phyloP scores from a whole-genome alignment of 352 stramenopile species.

The Globisporangium barbulae region DNA sequence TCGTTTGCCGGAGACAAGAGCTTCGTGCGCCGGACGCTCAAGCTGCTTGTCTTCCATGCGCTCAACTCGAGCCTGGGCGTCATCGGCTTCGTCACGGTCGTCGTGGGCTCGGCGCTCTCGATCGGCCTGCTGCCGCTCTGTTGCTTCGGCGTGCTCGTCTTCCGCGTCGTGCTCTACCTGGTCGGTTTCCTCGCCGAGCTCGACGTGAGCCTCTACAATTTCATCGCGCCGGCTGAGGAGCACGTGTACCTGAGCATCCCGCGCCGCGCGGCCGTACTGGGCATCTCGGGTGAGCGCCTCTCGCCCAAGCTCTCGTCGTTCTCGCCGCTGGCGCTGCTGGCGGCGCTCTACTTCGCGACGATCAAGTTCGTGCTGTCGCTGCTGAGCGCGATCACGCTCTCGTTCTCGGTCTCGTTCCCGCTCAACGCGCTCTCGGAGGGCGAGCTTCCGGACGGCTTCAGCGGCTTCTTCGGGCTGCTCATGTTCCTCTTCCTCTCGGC shows the following conservation, averaged over 20 bases:
- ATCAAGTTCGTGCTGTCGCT: conserved; percentile 55
- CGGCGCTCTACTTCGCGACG: conserved; percentile 57
- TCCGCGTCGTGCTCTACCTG: conserved; percentile 49
- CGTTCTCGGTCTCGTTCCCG: conserved; percentile 52
- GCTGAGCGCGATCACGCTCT: conserved; percentile 49
- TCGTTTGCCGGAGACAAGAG: conserved; percentile 8
- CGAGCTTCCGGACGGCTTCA: conserved; percentile 37
- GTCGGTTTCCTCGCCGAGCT: conserved; percentile 51
- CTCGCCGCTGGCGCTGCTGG: conserved; percentile 36
- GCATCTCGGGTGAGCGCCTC: conserved; percentile 47
- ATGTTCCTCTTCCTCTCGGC: conserved; percentile 43
- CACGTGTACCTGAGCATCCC: conserved; percentile 46
- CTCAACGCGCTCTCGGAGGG: conserved; percentile 34
- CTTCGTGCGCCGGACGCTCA: conserved; percentile 37
- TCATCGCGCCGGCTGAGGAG: conserved; percentile 44
- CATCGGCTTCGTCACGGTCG: conserved; percentile 39
- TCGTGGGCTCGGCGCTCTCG: conserved; percentile 32
- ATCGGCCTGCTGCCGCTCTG: conserved; percentile 49
- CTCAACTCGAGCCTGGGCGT: conserved; percentile 50
- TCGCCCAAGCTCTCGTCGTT: conserved; percentile 44
- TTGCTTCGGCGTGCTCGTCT: conserved; percentile 49
- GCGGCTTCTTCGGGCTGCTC: conserved; percentile 34
- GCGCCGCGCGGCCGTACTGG: conserved; percentile 26
- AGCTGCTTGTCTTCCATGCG: conserved; percentile 58
- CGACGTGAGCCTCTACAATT: conserved; percentile 65